Conservation (phyloP, 257 asterid genomes). For the Henckelia pumila region DNA sequence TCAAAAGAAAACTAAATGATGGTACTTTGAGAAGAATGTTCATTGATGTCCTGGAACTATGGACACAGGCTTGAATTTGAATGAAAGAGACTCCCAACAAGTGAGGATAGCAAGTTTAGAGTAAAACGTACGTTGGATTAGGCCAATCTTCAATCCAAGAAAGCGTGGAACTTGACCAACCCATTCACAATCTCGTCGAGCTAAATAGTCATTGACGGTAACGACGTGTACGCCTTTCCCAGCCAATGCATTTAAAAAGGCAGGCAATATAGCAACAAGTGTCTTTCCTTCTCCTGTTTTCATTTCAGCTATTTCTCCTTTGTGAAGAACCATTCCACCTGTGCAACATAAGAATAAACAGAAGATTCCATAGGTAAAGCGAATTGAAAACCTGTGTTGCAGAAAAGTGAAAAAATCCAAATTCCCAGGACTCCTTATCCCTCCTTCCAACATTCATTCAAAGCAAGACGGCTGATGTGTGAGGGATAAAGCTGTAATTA, state of each 20-base stretch:
- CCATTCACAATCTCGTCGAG: conserved; percentile 98
- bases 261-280: conserved; percentile 93
- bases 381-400: background rate
- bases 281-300: conserved; percentile 99
- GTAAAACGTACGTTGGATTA: conserved; percentile 85
- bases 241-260: conserved; percentile 83
- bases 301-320: conserved; percentile 98
- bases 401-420: background rate
- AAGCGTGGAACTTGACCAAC: conserved; percentile 99
- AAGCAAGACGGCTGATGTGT: conserved; percentile 10
- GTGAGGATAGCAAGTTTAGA: conserved; percentile 23
- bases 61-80: conserved; percentile 3
- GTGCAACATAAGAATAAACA: conserved; percentile 21
- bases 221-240: conserved; percentile 94
- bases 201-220: conserved; percentile 94
- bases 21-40: conserved; percentile 19
- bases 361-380: conserved; percentile 1
- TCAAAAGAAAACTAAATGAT: conserved; percentile 4
- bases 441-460: conserved; percentile 12
- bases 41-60: background rate
- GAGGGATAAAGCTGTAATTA: background rate
- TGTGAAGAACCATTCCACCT: conserved; percentile 98
- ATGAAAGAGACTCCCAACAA: conserved; percentile 22
- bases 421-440: background rate
- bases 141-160: conserved; percentile 98